Percentiles rank a stretch among this genome's conserved stretches.
phyloP scores from a whole-genome alignment of 2,329 filamentous ascomycete genomes.

The Fusarium nelsonii region DNA sequence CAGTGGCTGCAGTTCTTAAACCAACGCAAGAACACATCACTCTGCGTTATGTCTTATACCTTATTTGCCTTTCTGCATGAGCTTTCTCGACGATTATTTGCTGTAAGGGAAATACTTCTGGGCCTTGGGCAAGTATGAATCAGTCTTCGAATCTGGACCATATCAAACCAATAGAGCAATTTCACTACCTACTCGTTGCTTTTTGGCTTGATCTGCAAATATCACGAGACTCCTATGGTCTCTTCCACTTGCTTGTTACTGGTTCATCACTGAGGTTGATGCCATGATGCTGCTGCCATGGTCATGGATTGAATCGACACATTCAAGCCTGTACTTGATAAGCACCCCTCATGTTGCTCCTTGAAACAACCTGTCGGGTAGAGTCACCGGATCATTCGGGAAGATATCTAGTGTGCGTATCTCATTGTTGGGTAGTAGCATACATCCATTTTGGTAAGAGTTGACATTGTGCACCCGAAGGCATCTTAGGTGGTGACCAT shows the following conservation, averaged over 20 bases:
- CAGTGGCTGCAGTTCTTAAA: background rate
- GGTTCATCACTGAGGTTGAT: background rate
- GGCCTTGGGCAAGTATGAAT: background rate
- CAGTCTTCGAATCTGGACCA: background rate
- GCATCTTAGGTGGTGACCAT: background rate
- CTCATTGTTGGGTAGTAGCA: background rate
- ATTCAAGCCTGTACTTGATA: background rate
- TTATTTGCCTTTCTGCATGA: constrained; percentile 1
- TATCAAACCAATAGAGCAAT: background rate
- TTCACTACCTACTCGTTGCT: background rate
- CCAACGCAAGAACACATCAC: constrained; percentile 1
- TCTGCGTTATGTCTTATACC: constrained; percentile 2
- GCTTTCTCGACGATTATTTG: background rate
- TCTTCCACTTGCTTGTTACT: background rate
- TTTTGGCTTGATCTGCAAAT: background rate
- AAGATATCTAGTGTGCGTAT: background rate
- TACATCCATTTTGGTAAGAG: background rate
- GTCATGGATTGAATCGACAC: background rate
- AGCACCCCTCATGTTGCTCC: background rate
- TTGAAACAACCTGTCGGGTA: background rate
- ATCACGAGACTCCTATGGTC: background rate
- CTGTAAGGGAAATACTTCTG: background rate
- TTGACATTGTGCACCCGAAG: background rate
- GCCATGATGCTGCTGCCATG: background rate
- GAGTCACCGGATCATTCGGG: no score